Evolutionary conservation across 352 stramenopile species (phyloP), one percentile per base, ranked within the genome.

Genomic region (Pythium volutum): DNA sequence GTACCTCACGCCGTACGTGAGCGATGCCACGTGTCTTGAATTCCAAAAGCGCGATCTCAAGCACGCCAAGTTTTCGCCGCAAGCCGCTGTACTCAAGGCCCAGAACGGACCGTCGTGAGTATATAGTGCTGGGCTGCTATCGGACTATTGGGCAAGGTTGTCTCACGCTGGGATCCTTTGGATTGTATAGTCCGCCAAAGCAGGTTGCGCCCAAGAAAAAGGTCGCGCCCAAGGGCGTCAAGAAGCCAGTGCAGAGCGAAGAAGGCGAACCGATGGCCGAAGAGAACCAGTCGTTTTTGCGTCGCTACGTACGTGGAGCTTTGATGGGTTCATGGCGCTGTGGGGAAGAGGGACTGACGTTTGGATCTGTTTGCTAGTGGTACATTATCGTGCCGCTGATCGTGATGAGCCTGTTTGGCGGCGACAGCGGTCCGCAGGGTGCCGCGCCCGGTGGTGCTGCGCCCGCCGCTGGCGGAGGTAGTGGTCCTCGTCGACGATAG

Each of bases 361-460:
- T 5, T 20, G 10, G 15, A 46, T 27, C 3, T 62, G 27, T 48
- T 47, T 59, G 69, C 48, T 48, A 93, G 84, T 94, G 84, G 84
- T 94, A 94, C 70, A 74, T 94, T 54, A 87, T 94, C 63, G 65
- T 94, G 18, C 84, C 84, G 22, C 74, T 94, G 31, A 67, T 92
- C 48, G 59, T 91, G 46, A 83, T 94, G 67, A 90, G 82, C 47
- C 56, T 94, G 26, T 82, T 89, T 33, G 77, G 84, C 33, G 70
- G 73, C 16, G 75, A 88, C 49, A 8, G 47, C 0, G 62, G 20
- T 20, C 62, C 62, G 23, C 42, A 33, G 33, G 42, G 15, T 29
- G 63, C 31, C 2, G 26, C 65, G 7, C 41, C 59, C 7, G 71
- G 71, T 42, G 79, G 72, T 22, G 67, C 72, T 9, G 51, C 77